These are phyloP conservation scores for Agrocybe pediades DNA, from an alignment of 768 basidiomycete genomes.

Conservation along the genomic window DNA sequence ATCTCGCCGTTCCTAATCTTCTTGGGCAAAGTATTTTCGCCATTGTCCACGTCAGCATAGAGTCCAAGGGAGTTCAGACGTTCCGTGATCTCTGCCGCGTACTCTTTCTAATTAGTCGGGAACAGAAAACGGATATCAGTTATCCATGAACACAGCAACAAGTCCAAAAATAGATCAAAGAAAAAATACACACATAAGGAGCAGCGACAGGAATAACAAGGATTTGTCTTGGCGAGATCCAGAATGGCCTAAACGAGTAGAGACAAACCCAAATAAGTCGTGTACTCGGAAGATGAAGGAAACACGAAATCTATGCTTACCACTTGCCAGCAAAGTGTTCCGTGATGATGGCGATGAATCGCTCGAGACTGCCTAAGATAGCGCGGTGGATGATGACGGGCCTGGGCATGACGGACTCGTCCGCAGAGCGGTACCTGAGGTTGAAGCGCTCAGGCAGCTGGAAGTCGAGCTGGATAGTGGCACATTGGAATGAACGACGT, in stretches of 20 bases:
- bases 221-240: slow-evolving; percentile 96
- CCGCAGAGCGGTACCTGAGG: slow-evolving; percentile 84
- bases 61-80: slow-evolving; percentile 70
- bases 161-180: slow-evolving; percentile 2
- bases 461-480: slow-evolving; percentile 99
- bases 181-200: slow-evolving; percentile 67
- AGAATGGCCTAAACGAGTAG: slow-evolving; percentile 78
- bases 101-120: slow-evolving; percentile 93
- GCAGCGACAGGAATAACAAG: slow-evolving; percentile 92
- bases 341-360: slow-evolving; percentile 96
- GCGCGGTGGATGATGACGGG: slow-evolving; percentile 99
- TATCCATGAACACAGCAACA: slow-evolving; percentile 5
- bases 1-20: slow-evolving; percentile 98
- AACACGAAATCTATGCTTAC: slow-evolving; percentile 53
- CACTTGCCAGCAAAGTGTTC: slow-evolving; percentile 99
- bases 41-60: slow-evolving; percentile 91
- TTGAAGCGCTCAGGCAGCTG: slow-evolving; percentile 97
- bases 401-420: slow-evolving; percentile 64
- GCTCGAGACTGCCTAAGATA: slow-evolving; percentile 89
- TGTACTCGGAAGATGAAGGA: not conserved
- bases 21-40: slow-evolving; percentile 90
- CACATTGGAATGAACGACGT: slow-evolving; percentile 93
- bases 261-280: not conserved
- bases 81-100: slow-evolving; percentile 80
- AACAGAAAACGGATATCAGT: too few relatives aligned